Evolutionary conservation across 352 stramenopile species (phyloP), one percentile per base, ranked within the genome.

Genomic region (Phytophthora melonis): DNA sequence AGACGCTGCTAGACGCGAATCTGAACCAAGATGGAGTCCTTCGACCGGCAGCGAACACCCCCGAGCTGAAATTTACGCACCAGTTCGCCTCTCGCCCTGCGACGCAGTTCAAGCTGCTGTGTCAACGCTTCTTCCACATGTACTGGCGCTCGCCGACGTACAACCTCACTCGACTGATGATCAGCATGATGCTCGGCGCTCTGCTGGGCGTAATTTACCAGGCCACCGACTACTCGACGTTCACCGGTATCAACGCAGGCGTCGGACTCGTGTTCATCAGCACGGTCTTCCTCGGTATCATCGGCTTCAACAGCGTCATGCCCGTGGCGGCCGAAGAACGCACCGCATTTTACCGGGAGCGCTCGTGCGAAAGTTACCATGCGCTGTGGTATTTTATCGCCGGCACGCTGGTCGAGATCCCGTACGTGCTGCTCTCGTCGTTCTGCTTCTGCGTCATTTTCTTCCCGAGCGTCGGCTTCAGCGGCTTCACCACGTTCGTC

Each of bases 341-440:
- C 52, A 91, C 93, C 34, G 87, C 93, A 50, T 99, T 95, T 71
- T 98, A 98, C 83, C 80, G 93, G 10, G 93, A 98, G 69, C 91
- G 94, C 34, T 83, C 89, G 23, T 84, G 91, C 16, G 68, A 93
- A 69, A 98, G 96, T 70, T 98, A 98, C 74, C 82, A 89, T 47
- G 71, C 87, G 30, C 66, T 84, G 13, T 87, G 90, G 66, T 94
- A 98, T 68, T 86, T 84, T 32, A 63, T 97, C 13, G 83, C 88
- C 8, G 87, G 84, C 50, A 92, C 81, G n/a, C 32, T 98, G 23
- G 78, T 81, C 9, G 94, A 98, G 81, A 81, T 87, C 52, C 80
- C 80, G 55, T 87, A 86, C 66, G 66, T 82, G 0, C 47, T 77
- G 82, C 13, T 79, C 18, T 52, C 45, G 16, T 19, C 45, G 16